phyloP scores from a whole-genome alignment of 2,329 filamentous ascomycete species.

The Phialocephala subalpina region DNA sequence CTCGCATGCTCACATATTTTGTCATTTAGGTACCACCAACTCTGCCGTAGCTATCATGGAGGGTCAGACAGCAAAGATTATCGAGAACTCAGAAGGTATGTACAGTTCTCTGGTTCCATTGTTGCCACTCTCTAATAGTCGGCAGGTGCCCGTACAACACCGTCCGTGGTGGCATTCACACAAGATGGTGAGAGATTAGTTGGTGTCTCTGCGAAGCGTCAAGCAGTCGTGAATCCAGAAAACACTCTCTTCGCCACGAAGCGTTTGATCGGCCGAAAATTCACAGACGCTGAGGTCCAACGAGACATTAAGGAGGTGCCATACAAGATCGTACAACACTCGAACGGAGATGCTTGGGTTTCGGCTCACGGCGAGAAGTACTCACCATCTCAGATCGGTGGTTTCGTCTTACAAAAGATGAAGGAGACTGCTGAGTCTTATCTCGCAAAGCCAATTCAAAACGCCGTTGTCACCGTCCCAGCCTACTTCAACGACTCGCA shows the following conservation, averaged over 20 bases:
- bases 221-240: constrained; percentile 97
- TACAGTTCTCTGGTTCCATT: constrained; percentile 28
- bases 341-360: constrained; percentile 96
- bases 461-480: constrained; percentile 95
- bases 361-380: constrained; percentile 93
- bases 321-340: constrained; percentile 98
- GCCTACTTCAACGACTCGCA: constrained; percentile 99
- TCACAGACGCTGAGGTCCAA: constrained; percentile 91
- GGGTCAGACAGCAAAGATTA: constrained; percentile 93
- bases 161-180: constrained; percentile 94
- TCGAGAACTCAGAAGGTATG: constrained; percentile 95
- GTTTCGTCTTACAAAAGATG: constrained; percentile 97
- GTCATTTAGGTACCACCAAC: constrained; percentile 80
- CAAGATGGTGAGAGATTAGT: constrained; percentile 96
- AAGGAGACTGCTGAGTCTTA: constrained; percentile 98
- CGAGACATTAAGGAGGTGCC: constrained; percentile 97
- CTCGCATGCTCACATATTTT: constrained; percentile 35
- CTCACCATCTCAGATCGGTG: constrained; percentile 97
- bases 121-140: constrained; percentile 23
- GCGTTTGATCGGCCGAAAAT: constrained; percentile 98
- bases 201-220: constrained; percentile 96
- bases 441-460: constrained; percentile 89
- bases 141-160: constrained; percentile 84
- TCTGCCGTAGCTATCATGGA: constrained; percentile 98
- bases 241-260: constrained; percentile 99